phyloP scores from a whole-genome alignment of 2,329 filamentous ascomycete species.

The Cladosporium sp. region DNA sequence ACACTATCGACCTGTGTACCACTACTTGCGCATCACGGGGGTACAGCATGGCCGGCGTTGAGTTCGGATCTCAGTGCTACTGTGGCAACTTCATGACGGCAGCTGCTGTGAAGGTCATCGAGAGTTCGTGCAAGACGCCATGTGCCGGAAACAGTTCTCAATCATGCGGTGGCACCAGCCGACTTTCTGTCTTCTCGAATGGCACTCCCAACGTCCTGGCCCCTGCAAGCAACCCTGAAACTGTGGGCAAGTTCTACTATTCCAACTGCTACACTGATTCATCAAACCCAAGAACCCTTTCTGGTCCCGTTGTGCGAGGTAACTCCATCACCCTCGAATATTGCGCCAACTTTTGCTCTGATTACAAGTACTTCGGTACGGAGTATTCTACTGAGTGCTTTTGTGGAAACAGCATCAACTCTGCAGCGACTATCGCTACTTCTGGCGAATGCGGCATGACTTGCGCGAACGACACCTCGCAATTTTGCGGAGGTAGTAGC shows the following conservation, averaged over 20 bases:
- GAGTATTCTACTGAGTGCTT: slow-evolving; percentile 38
- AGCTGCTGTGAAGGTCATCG: slow-evolving; percentile 24
- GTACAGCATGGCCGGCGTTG: slow-evolving; percentile 34
- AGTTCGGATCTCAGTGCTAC: slow-evolving; percentile 32
- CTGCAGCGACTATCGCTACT: slow-evolving; percentile 15
- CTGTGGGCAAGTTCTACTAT: slow-evolving; percentile 26
- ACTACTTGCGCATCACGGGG: slow-evolving; percentile 26
- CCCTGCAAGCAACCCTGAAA: slow-evolving; percentile 25
- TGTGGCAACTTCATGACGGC: slow-evolving; percentile 30
- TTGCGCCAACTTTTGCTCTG: slow-evolving; percentile 34
- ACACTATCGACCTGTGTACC: slow-evolving; percentile 32
- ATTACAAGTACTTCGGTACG: slow-evolving; percentile 37
- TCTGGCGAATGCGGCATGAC: slow-evolving; percentile 26
- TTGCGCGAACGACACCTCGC: slow-evolving; percentile 24
- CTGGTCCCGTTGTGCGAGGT: slow-evolving; percentile 22
- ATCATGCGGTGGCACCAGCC: slow-evolving; percentile 28
- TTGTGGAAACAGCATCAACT: slow-evolving; percentile 24
- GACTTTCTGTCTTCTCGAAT: slow-evolving; percentile 31
- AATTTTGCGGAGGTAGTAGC: slow-evolving; percentile 29
- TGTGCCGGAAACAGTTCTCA: slow-evolving; percentile 31
- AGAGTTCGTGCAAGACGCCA: slow-evolving; percentile 26
- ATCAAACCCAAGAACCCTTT: slow-evolving; percentile 24
- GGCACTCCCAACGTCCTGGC: slow-evolving; percentile 19
- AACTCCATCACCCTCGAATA: slow-evolving; percentile 37
- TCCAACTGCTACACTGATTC: slow-evolving; percentile 31